Base-by-base conservation (phyloP, 225 moss, liverwort and hornwort genomes). In the Straminergon stramineum region DNA sequence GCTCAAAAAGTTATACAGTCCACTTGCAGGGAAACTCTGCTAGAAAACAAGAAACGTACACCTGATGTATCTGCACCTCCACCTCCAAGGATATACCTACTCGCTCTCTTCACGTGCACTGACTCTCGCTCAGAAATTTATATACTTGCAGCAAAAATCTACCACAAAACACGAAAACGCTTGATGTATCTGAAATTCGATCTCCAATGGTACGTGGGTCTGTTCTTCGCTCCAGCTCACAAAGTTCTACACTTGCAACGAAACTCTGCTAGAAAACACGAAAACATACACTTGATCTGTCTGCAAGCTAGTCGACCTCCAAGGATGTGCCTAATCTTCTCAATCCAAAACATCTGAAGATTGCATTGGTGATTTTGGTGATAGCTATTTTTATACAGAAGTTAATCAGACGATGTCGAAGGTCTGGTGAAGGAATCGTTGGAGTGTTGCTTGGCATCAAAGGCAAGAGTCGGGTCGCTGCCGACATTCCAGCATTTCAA, bases 381-480 rank as follows among this genome's bases (percentile, higher is more conserved):
- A 37, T 21, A 70, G 20, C 35, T 20, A 30, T 13, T 45, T 41
- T 1, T 58, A 27, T 27, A 17, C 27, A 60, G 57, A 56, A 43
- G 18, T 37, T 37, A 17, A 85, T 16, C 45, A 28, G 26, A 63
- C 52, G 19, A 41, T 35, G 83, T 58, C n/a, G 34, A 35, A 32
- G 57, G 7, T 61, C 51, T 37, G 37, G 52, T n/a, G 79, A 79
- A 56, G 70, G 48, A 24, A 58, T 31, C 17, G 20, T 80, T 51
- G 63, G 52, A 7, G 35, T 52, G 55, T 92, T 88, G 63, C 90
- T 90, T 92, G 92, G 76, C 76, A 39, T 31, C 62, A 82, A 92
- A 92, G 92, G 88, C 75, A 55, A 85, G 53, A 57, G 37, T 56
- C 18, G 39, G 32, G 48, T 11, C 9, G 32, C 9, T 67, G 82